phyloP scores from a whole-genome alignment of 345 rosid species.

The Atalantia buxifolia region DNA sequence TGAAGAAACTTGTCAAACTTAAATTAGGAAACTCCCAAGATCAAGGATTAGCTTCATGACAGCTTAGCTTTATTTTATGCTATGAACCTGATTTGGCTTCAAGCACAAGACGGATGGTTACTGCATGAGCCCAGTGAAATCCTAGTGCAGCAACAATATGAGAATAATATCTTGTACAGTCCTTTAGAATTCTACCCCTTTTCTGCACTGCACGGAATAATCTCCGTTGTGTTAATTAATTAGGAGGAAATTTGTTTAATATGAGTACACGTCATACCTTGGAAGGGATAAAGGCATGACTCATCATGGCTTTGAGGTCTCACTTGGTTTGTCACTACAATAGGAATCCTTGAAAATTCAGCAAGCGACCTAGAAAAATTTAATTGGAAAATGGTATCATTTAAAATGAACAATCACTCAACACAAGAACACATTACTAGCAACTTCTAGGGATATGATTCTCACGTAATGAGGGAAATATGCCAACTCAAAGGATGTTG shows the following conservation, averaged over 20 bases:
- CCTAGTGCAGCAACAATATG: slow-evolving; percentile 84
- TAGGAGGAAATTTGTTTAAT: slow-evolving; percentile 16
- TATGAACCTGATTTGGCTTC: slow-evolving; percentile 65
- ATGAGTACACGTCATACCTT: slow-evolving; percentile 42
- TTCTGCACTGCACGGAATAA: slow-evolving; percentile 35
- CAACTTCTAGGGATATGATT: slow-evolving; percentile 9
- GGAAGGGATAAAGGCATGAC: slow-evolving; percentile 52
- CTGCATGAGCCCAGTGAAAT: slow-evolving; percentile 86
- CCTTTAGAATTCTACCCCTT: slow-evolving; percentile 31
- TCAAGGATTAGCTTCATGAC: neutral
- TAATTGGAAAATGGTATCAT: slow-evolving; percentile 6
- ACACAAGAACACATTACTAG: slow-evolving; percentile 1
- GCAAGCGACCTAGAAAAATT: slow-evolving; percentile 63
- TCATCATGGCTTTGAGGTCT: slow-evolving; percentile 59
- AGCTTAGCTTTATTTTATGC: neutral
- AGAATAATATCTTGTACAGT: slow-evolving; percentile 41
- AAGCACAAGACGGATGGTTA: slow-evolving; percentile 67
- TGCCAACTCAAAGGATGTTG: slow-evolving; percentile 76
- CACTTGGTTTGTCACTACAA: slow-evolving; percentile 89
- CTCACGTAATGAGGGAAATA: slow-evolving; percentile 77
- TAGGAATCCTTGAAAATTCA: slow-evolving; percentile 74
- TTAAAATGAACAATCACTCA: neutral
- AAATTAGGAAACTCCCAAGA: neutral
- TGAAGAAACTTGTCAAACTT: slow-evolving; percentile 1
- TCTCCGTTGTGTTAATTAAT: neutral